Evolutionary conservation across 1,139 yeast species (phyloP).

Genomic region (Debaryomyces psychrophilus): DNA sequence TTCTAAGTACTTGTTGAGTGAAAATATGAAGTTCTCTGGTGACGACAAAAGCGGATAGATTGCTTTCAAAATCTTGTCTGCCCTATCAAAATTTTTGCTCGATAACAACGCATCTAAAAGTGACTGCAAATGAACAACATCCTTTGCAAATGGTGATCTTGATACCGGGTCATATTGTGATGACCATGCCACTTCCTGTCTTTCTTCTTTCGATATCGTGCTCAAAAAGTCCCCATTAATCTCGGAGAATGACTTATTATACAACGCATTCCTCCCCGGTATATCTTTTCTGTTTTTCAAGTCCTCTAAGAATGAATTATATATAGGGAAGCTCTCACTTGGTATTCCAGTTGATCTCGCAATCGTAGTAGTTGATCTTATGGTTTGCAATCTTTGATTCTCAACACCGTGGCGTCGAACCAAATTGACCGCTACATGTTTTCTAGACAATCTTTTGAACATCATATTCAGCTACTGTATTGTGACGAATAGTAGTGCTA

Average conservation of each 20-base stretch:
- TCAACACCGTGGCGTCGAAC: conserved; percentile 8
- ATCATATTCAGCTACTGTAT: conserved; percentile 1
- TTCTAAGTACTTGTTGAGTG: conserved; percentile 44
- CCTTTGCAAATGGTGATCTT: conserved; percentile 54
- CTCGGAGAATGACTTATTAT: conserved; percentile 28
- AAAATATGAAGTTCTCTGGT: conserved; percentile 36
- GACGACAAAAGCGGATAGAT: conserved; percentile 47
- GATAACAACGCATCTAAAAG: conserved; percentile 79
- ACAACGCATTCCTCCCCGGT: conserved; percentile 15
- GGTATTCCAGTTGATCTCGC: conserved; percentile 7
- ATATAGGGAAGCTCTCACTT: conserved; percentile 16
- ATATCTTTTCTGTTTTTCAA: conserved; percentile 16
- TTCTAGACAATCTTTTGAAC: conserved; percentile 7
- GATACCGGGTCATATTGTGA: conserved; percentile 48
- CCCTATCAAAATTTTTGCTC: conserved; percentile 69
- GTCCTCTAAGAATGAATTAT: conserved; percentile 19
- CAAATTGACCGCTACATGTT: not conserved
- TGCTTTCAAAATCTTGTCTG: conserved; percentile 66
- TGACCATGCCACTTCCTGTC: conserved; percentile 35
- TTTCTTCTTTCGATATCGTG: conserved; percentile 22
- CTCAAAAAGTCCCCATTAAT: conserved; percentile 21
- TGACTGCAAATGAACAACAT: conserved; percentile 70
- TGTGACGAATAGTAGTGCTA: not conserved
- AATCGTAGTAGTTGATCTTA: conserved; percentile 6
- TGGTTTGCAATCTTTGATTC: not conserved